A percentile compares a stretch with the other conserved stretches of the same genome.
These are phyloP conservation scores for Eleusine indica DNA, from an alignment of 176 grass and related monocot species.

Conservation along the genomic window DNA sequence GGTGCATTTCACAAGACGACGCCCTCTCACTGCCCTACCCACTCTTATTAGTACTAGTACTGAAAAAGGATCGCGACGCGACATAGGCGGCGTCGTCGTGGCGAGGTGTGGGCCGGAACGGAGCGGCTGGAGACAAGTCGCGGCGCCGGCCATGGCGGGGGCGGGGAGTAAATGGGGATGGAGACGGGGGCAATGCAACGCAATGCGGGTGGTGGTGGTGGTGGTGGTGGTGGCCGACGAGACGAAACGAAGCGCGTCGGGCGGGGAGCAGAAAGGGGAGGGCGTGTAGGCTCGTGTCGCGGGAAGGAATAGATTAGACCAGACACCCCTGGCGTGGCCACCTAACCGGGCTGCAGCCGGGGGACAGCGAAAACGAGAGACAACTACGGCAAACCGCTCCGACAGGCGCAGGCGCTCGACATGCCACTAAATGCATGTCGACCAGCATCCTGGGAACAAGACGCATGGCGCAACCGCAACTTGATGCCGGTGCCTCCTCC, in stretches of 20 bases:
- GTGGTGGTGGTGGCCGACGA: slow-evolving; percentile 23
- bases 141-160: neutral
- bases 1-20: neutral
- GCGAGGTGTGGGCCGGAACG: slow-evolving; percentile 1
- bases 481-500: neutral
- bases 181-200: slow-evolving; percentile 6
- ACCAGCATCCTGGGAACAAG: slow-evolving; percentile 37
- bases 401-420: slow-evolving; percentile 55
- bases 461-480: slow-evolving; percentile 21
- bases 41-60: too few species aligned
- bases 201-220: neutral
- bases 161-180: slow-evolving; percentile 23
- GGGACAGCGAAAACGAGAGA: slow-evolving; percentile 75
- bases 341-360: slow-evolving; percentile 53
- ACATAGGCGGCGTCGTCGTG: neutral
- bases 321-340: slow-evolving; percentile 6
- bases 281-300: slow-evolving; percentile 36
- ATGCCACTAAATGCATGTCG: slow-evolving; percentile 60
- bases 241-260: neutral
- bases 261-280: slow-evolving; percentile 43
- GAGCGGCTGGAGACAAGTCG: neutral
- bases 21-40: too few species aligned
- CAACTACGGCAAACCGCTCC: slow-evolving; percentile 59
- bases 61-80: neutral
- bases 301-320: slow-evolving; percentile 36